These are phyloP conservation scores for Spergularia bocconei DNA, from an alignment of 148 eudicot species.

Conservation along the genomic window DNA sequence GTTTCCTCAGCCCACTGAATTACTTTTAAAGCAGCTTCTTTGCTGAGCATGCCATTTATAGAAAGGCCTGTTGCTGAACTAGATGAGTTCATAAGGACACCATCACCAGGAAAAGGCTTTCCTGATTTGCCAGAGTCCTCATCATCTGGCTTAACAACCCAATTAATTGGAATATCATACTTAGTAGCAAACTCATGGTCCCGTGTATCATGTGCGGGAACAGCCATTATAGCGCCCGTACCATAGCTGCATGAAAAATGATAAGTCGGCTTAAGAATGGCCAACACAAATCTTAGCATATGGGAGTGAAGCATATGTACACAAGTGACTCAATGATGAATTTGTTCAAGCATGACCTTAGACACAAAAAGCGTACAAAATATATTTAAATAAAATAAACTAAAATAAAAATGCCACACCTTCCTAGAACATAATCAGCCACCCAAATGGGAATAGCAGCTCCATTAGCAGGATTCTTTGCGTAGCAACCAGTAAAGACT, in stretches of 20 bases:
- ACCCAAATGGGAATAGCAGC: slow-evolving; percentile 84
- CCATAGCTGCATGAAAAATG: slow-evolving; percentile 66
- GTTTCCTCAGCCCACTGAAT: slow-evolving; percentile 80
- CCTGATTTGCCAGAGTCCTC: slow-evolving; percentile 36
- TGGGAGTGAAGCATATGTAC: background rate
- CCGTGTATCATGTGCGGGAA: slow-evolving; percentile 93
- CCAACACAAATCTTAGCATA: slow-evolving; percentile 9
- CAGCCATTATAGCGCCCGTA: slow-evolving; percentile 99
- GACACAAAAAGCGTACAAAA: background rate
- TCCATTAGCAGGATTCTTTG: slow-evolving; percentile 78
- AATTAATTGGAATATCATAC: slow-evolving; percentile 58
- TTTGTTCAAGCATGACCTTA: background rate
- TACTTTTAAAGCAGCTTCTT: slow-evolving; percentile 68
- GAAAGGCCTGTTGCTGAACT: slow-evolving; percentile 65
- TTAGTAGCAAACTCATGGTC: slow-evolving; percentile 89
- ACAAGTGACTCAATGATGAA: background rate
- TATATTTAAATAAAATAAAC: background rate
- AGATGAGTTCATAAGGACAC: slow-evolving; percentile 68
- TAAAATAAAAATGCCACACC: slow-evolving; percentile 40
- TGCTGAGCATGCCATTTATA: slow-evolving; percentile 73
- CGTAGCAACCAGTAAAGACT: slow-evolving; percentile 87
- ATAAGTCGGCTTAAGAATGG: background rate
- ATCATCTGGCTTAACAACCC: slow-evolving; percentile 69
- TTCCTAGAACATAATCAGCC: slow-evolving; percentile 94
- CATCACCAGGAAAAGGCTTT: slow-evolving; percentile 63